Base-by-base conservation (phyloP, 768 basidiomycete genomes). In the Leccinum subgranulosum region DNA sequence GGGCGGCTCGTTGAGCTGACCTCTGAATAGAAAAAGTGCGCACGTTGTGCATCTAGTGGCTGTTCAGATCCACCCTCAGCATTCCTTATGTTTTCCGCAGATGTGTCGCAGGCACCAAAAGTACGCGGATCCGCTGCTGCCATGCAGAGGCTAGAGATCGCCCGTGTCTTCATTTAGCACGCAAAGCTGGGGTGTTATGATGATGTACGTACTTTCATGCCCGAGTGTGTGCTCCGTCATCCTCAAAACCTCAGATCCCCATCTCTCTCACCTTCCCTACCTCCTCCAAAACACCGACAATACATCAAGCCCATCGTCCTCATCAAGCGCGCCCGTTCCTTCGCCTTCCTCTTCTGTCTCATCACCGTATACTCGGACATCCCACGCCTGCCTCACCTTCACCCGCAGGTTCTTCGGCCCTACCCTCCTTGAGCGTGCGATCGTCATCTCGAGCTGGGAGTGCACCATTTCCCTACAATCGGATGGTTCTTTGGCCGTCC, bases 381-480 rank as follows among this genome's bases (percentile, higher is more conserved):
- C 87, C 6, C 69, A 72, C 21, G 75, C 83, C 46, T 95, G 92
- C 91, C 73, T 86, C 48, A 70, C 80, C 17, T 91, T 95, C 74
- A 87, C 90, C 0, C 77, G 74, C 43, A 94, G 90, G 93, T 93
- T 94, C 79, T 92, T 94, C 64, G 91, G 92, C 0, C 92, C 92
- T 6, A 77, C 87, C 1, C 74, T 95, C 53, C 65, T 91, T 28
- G 84, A 88, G 49, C 84, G 90, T 21, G 67, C 92, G 61, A 78
- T 81, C 56, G 70, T 81, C 29, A 75, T 76, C 28, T 86, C 88
- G 0, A 94, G 93, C 6, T 93, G 88, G 6, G 81, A 87, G 67
- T 96, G 93, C 62, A 75, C 88, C 23, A 72, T 89, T 23, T 12
- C 45, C 21, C 71, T 90, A 17, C 90, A 86, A 14, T 74, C 77